These are phyloP conservation scores for Golubevia pallescens DNA, from an alignment of 1,284 basidiomycete species.

Conservation along the genomic window DNA sequence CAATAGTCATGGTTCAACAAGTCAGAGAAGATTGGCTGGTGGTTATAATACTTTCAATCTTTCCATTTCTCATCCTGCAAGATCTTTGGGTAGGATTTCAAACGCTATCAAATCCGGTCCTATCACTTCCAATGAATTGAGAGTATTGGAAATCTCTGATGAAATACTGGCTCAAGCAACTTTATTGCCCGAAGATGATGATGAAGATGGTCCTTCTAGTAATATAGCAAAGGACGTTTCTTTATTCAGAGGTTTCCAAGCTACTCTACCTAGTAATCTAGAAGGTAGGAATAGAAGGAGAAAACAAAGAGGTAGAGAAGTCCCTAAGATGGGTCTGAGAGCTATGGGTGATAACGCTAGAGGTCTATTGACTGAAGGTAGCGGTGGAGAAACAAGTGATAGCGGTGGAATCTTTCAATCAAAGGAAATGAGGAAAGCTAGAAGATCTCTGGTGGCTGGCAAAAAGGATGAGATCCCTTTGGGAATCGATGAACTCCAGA, in stretches of 20 bases:
- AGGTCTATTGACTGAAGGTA: conserved; percentile 41
- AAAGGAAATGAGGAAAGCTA: conserved; percentile 25
- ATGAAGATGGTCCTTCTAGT: conserved; percentile 7
- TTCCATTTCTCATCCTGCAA: conserved; percentile 48
- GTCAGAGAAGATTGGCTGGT: conserved; percentile 36
- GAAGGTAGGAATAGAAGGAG: conserved; percentile 37
- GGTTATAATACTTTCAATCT: conserved; percentile 31
- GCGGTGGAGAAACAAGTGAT: not conserved
- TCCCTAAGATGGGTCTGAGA: conserved; percentile 42
- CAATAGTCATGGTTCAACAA: conserved; percentile 27
- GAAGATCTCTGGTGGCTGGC: conserved; percentile 14
- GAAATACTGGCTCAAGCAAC: conserved; percentile 47
- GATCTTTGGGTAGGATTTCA: conserved; percentile 51
- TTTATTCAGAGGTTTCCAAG: conserved; percentile 59
- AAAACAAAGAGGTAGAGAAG: conserved; percentile 34
- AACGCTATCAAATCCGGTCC: conserved; percentile 45
- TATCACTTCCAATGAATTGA: conserved; percentile 50
- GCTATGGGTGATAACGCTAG: conserved; percentile 48
- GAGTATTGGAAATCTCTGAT: conserved; percentile 53
- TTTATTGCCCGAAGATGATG: conserved; percentile 6
- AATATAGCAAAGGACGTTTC: conserved; percentile 34
- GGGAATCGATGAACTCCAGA: conserved; percentile 49
- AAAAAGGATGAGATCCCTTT: conserved; percentile 17
- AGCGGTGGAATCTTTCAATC: conserved; percentile 2
- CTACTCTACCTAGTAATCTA: conserved; percentile 49